Conservation (phyloP, 2,329 filamentous ascomycete genomes). For the Penicillium hesseltinei region DNA sequence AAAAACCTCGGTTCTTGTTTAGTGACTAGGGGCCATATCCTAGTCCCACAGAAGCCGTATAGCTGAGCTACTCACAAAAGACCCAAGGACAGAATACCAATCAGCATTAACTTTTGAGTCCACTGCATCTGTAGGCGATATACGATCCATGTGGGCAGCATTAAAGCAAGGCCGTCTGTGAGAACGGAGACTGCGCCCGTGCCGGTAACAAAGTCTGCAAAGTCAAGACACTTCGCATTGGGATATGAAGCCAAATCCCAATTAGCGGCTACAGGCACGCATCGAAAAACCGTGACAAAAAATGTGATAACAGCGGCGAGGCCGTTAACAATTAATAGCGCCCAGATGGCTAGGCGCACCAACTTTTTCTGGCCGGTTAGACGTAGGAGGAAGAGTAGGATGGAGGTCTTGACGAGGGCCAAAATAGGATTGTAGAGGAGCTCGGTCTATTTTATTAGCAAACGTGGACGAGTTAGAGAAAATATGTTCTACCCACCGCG, state of each 20-base stretch:
- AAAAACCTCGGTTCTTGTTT: too few relatives aligned
- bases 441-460: conserved; percentile 3
- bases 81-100: conserved; percentile 11
- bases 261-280: conserved; percentile 5
- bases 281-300: conserved; percentile 7
- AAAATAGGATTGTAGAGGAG: conserved; percentile 10
- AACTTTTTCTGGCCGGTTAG: conserved; percentile 8
- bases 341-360: conserved; percentile 6
- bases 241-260: conserved; percentile 4
- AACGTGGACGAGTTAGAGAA: background rate
- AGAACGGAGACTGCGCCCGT: conserved; percentile 9
- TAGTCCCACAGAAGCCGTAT: too few relatives aligned
- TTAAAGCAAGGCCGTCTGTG: conserved; percentile 4
- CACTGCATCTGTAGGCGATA: conserved; percentile 9
- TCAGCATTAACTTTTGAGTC: conserved; percentile 9
- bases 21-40: too few relatives aligned
- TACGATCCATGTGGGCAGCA: conserved; percentile 9
- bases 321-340: conserved; percentile 4
- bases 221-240: conserved; percentile 6
- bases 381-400: conserved; percentile 8
- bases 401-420: conserved; percentile 10
- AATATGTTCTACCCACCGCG: conserved; percentile 3
- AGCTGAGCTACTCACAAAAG: conserved; percentile 1
- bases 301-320: conserved; percentile 2
- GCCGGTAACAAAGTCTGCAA: conserved; percentile 10